Percentiles rank a stretch among this genome's conserved stretches.
Evolutionary conservation across 305 asterid genomes (phyloP).

Genomic region (Rubia peregrina): DNA sequence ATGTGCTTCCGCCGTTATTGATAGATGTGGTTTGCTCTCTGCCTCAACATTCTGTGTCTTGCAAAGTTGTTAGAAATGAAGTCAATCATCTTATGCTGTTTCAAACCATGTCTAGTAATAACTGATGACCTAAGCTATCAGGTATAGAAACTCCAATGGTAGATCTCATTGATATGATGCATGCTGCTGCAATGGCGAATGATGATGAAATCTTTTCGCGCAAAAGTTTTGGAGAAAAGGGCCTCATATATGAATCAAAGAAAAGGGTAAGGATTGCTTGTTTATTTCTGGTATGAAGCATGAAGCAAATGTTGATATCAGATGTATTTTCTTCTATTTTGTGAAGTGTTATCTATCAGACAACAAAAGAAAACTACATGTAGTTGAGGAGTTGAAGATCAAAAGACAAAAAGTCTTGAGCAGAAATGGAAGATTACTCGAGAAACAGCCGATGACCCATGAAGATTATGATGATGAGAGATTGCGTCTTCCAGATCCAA

Average conservation of each 20-base stretch:
- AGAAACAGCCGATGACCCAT: neutral
- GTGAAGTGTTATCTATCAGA: neutral
- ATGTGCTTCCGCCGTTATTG: neutral
- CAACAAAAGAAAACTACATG: neutral
- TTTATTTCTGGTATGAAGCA: neutral
- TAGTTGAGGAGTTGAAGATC: neutral
- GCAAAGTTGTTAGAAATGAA: neutral
- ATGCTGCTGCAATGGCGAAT: neutral
- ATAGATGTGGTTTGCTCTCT: neutral
- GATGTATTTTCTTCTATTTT: neutral
- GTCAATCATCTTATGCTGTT: neutral
- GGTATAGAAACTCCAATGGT: neutral
- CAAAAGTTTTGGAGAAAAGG: neutral
- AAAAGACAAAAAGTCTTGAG: neutral
- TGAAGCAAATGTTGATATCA: neutral
- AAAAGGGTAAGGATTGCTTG: neutral
- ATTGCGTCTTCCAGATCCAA: constrained; percentile 68
- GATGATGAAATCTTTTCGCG: neutral
- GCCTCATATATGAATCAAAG: neutral
- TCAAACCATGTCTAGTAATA: neutral
- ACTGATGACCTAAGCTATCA: neutral
- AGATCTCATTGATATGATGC: neutral
- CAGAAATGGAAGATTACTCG: neutral
- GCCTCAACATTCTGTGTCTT: neutral
- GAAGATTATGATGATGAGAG: neutral